Evolutionary conservation across 768 basidiomycete species (phyloP).

Genomic region (Tricholoma sp.): DNA sequence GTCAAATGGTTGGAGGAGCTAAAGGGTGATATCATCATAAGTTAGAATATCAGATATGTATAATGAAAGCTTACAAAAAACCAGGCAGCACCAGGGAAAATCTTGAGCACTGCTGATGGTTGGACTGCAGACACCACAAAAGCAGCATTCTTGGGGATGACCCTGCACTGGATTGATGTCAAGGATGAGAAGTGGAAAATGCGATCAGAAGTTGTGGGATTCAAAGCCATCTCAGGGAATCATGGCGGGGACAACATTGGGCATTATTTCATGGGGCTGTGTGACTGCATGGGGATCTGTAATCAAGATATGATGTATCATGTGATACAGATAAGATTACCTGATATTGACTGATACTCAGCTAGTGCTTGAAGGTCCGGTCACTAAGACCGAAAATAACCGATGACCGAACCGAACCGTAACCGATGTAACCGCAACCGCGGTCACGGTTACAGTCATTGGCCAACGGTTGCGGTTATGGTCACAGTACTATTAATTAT

Average conservation of each 20-base stretch:
- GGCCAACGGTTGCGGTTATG: too few species aligned
- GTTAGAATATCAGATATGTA: not conserved
- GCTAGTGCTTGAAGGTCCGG: too few species aligned
- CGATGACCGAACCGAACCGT: too few species aligned
- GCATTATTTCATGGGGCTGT: not conserved
- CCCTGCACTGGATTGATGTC: not conserved
- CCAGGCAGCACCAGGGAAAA: not conserved
- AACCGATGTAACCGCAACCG: too few species aligned
- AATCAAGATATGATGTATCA: not conserved
- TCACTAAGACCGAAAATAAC: too few species aligned
- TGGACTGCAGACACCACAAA: not conserved
- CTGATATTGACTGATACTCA: not conserved
- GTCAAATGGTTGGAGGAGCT: too few species aligned
- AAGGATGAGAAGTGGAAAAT: not conserved
- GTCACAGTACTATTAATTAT: too few species aligned
- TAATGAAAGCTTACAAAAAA: not conserved
- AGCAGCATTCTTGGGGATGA: too few species aligned
- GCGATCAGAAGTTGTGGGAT: not conserved
- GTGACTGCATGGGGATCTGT: not conserved
- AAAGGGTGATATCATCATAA: constrained; percentile 2
- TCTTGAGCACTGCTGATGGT: not conserved
- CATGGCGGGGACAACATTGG: not conserved
- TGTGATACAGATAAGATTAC: not conserved
- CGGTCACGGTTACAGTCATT: too few species aligned
- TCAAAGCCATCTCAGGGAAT: not conserved